These are phyloP conservation scores for Turnera subulata DNA, from an alignment of 345 rosid genomes.

Conservation along the genomic window DNA sequence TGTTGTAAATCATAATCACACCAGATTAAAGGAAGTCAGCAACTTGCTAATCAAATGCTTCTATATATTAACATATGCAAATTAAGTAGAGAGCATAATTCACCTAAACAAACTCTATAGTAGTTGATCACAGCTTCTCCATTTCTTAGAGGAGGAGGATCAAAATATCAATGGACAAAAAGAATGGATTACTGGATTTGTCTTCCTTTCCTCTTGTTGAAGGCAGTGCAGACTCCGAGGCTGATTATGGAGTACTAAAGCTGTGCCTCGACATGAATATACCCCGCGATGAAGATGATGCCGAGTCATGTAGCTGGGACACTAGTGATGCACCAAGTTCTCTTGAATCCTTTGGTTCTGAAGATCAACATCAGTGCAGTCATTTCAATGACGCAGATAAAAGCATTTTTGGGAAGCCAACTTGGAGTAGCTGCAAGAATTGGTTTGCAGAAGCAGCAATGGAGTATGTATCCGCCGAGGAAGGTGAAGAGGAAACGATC, in stretches of 20 bases:
- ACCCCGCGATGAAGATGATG: slow-evolving; percentile 39
- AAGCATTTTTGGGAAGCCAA: background rate
- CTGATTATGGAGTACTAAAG: slow-evolving; percentile 15
- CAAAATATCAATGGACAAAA: slow-evolving; percentile 33
- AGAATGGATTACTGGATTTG: slow-evolving; percentile 20
- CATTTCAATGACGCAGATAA: background rate
- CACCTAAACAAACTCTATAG: background rate
- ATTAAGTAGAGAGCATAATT: background rate
- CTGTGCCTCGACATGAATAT: background rate
- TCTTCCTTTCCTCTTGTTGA: slow-evolving; percentile 44
- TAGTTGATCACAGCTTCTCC: no score
- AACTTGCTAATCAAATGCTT: slow-evolving; percentile 9
- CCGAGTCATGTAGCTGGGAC: slow-evolving; percentile 49
- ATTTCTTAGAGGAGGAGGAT: no score
- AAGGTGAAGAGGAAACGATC: slow-evolving; percentile 26
- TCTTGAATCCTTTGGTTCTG: slow-evolving; percentile 9
- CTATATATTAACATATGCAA: background rate
- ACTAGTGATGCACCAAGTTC: background rate
- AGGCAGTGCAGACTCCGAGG: slow-evolving; percentile 51
- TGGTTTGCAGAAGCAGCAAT: slow-evolving; percentile 14
- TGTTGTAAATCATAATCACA: background rate
- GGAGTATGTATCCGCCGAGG: slow-evolving; percentile 12
- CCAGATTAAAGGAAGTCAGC: background rate
- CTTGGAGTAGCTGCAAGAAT: slow-evolving; percentile 14
- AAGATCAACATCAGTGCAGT: background rate